Base-by-base conservation (phyloP, 306 rosid species). In the Hippophae tibetana region DNA sequence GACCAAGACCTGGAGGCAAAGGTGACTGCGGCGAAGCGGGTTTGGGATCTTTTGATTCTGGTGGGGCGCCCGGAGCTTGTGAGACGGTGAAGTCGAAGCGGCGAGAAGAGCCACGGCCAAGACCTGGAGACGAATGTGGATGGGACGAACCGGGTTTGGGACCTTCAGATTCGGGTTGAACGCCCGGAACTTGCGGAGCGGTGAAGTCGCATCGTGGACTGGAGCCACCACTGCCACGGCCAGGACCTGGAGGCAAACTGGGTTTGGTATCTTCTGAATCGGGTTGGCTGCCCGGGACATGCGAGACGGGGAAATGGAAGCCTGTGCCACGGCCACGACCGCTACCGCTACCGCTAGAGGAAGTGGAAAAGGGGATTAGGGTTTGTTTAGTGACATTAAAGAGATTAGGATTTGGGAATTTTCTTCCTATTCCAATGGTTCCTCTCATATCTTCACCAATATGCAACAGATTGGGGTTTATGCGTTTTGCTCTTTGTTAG, bases 311-410 rank as follows among this genome's bases (percentile, higher is more conserved):
- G 49, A 74, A 60, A n/a, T 72, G 69, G 12, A 69, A 63, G 6
- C 83, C 72, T 6, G 81, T 65, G 6, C 80, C 89, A 18, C 84
- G 76, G 13, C 77, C 72, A 6, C 72, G 60, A 3, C 82, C 75
- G n/a, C 74, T 51, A 3, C 82, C 75, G n/a, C 74, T 51, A 5
- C 80, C 69, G 12, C 74, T 73, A 7, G 82, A 78, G 42, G 78
- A 82, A 13, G 89, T 81, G 25, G 90, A 89, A 41, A 83, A 89
- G 0, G 90, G 79, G 60, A 66, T 60, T 62, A 86, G 63, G n/a
- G 76, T 31, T 62, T 54, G 76, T 47, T 73, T 79, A 41, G 76
- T 60, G 52, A 73, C 86, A 81, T 78, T 70, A 70, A 76, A 72
- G 49, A 75, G 42, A 62, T 27, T 41, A 43, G 82, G 45, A 44